Evolutionary conservation across 768 basidiomycete species (phyloP).

Genomic region (Cystobasidium tubakii): DNA sequence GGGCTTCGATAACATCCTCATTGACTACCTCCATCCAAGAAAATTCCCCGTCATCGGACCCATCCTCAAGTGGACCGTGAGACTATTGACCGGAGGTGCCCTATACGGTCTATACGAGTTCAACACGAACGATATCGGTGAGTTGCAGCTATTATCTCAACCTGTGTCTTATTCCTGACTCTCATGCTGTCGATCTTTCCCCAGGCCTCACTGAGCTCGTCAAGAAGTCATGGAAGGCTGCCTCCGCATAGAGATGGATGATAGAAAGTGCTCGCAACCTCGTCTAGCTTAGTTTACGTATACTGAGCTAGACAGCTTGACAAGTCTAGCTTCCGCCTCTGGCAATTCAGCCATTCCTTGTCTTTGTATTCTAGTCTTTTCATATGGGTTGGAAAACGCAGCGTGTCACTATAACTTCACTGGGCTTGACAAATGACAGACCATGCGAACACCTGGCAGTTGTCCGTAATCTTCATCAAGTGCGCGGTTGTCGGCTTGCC

Average conservation of each 20-base stretch:
- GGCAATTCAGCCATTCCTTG: too few species aligned
- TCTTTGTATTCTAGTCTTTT: too few species aligned
- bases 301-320: too few species aligned
- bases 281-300: too few species aligned
- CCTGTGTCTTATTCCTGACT: neutral
- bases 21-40: constrained; percentile 87
- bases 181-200: neutral
- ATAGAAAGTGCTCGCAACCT: neutral
- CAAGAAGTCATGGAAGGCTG: constrained; percentile 70
- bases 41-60: constrained; percentile 83
- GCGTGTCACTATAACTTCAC: too few species aligned
- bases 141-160: constrained; percentile 47
- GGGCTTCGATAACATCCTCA: constrained; percentile 65
- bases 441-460: too few species aligned
- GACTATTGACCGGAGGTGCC: constrained; percentile 69
- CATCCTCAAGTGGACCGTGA: constrained; percentile 66
- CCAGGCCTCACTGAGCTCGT: constrained; percentile 80
- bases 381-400: too few species aligned
- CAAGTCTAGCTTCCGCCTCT: too few species aligned
- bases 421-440: too few species aligned
- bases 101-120: constrained; percentile 92
- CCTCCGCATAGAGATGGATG: constrained; percentile 48
- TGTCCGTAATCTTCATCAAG: too few species aligned
- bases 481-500: too few species aligned
- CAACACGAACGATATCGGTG: constrained; percentile 97